phyloP scores from a whole-genome alignment of 441 rosid genomes.

The Syzygium syzygioides region DNA sequence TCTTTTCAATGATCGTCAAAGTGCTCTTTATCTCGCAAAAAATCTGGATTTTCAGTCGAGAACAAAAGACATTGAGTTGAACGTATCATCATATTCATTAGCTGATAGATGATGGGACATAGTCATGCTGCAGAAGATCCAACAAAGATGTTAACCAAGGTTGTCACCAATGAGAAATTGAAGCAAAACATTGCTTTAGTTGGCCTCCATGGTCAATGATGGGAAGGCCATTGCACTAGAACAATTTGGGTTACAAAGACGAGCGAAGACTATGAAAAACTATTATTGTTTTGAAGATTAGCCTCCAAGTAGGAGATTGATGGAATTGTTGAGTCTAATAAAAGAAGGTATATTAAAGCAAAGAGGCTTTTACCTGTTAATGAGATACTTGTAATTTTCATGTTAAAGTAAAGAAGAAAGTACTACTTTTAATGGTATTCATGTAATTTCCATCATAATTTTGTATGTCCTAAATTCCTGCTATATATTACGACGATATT shows the following conservation, averaged over 20 bases:
- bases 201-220: background rate
- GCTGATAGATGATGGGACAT: background rate
- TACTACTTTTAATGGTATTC: too few species aligned
- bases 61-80: background rate
- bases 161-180: background rate
- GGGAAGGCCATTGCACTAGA: background rate
- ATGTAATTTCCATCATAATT: background rate
- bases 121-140: background rate
- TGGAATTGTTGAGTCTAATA: background rate
- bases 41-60: background rate
- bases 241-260: background rate
- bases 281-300: background rate
- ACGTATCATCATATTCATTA: background rate
- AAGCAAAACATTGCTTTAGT: background rate
- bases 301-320: background rate
- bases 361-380: background rate
- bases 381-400: background rate
- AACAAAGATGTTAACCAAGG: background rate
- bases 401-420: too few species aligned
- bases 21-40: background rate
- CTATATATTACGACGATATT: fast-evolving
- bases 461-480: background rate
- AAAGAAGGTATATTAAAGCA: background rate
- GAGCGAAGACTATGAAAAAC: background rate
- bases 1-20: background rate